Evolutionary conservation across 2,329 filamentous ascomycete genomes (phyloP), one percentile per base, ranked within the genome.

Genomic region (Aaosphaeria arxii): DNA sequence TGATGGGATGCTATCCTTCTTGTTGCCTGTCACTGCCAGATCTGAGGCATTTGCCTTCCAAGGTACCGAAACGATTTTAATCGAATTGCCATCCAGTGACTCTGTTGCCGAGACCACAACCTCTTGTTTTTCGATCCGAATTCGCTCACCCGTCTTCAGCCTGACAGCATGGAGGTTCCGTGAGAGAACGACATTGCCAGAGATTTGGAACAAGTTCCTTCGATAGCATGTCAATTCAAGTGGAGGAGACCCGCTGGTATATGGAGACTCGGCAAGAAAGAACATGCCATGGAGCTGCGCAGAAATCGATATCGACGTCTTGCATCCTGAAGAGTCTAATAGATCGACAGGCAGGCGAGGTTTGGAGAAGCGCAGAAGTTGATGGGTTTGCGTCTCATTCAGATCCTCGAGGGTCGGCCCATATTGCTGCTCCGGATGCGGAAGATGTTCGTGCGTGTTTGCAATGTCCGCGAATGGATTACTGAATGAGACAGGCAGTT

Each of bases 181-280:
- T 1, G 91, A 90, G 11, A 91, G 80, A 39, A 90, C 90, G 49
- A 96, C 82, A 4, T 87, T 91, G 49, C 92, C 92, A 52, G 91
- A 95, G 63, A 96, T 95, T 70, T 96, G 92, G 71, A 97, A 97
- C 43, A 97, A 77, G 66, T 97, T 97, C 42, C 92, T 84, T 55
- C 92, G 87, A 72, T 97, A 97, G 78, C 92, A 97, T 3, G 92
- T 97, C 67, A 97, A 73, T 72, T 97, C 92, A 44, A 83, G 89
- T 1, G 66, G 86, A 43, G 85, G 74, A 42, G 80, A 75, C 39
- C 72, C 74, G 4, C 78, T 73, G 52, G 78, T 83, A 61, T 86
- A 80, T 1, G 87, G 85, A 74, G 88, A 87, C 66, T 92, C 88
- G 30, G 88, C 90, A 31, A 92, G 76, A 68, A 92, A 92, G 75